Percentiles rank a stretch among this genome's conserved stretches.
Evolutionary conservation across 768 basidiomycete species (phyloP).

Genomic region (Leccinum incarnatum): DNA sequence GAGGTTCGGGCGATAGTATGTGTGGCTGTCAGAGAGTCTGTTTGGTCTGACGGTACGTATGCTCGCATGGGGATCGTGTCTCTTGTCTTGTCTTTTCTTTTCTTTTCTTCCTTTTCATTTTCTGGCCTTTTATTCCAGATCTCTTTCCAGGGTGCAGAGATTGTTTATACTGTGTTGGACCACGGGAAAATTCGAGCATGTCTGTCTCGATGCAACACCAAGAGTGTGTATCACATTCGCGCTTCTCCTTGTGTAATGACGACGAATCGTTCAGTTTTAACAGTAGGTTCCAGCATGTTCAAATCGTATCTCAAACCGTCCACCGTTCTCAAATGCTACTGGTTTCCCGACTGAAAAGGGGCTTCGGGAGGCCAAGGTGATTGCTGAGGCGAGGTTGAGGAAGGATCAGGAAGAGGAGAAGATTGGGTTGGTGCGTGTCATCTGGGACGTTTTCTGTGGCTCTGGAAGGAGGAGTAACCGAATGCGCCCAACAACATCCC

Average conservation of each 20-base stretch:
- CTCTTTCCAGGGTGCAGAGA: slow-evolving; percentile 51
- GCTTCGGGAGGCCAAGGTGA: slow-evolving; percentile 66
- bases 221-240: slow-evolving; percentile 43
- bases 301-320: slow-evolving; percentile 72
- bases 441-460: not conserved
- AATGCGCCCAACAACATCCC: too few species aligned
- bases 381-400: slow-evolving; percentile 61
- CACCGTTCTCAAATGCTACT: slow-evolving; percentile 52
- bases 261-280: not conserved
- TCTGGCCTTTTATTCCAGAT: too few species aligned
- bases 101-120: too few species aligned
- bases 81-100: too few species aligned
- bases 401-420: slow-evolving; percentile 72
- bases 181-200: slow-evolving; percentile 75
- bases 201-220: slow-evolving; percentile 51
- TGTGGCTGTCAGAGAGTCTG: slow-evolving; percentile 67
- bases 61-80: not conserved
- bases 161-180: slow-evolving; percentile 52
- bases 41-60: slow-evolving; percentile 67
- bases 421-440: slow-evolving; percentile 60
- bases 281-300: slow-evolving; percentile 42
- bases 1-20: slow-evolving; percentile 73
- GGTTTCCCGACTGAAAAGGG: slow-evolving; percentile 83
- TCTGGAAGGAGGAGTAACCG: too few species aligned
- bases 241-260: not conserved